Evolutionary conservation across 169 alveolate species (phyloP), one percentile per base, ranked within the genome.

Genomic region (Cryptosporidium ryanae): DNA sequence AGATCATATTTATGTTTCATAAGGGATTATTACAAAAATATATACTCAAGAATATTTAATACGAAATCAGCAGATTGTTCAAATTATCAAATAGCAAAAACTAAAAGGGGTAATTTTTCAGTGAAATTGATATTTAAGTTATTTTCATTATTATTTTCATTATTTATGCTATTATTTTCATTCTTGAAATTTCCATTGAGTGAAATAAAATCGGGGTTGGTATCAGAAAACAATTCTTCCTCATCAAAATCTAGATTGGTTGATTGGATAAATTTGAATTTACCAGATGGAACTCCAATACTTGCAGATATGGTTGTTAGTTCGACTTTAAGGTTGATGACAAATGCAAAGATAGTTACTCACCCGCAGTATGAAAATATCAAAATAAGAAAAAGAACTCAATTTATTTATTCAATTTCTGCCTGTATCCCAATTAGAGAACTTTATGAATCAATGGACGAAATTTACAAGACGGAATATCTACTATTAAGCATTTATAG

Each of bases 341-440:
- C 90, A 25, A 31, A 48, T 18, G 2, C 71, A 21, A 91, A 65
- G 10, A 63, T 82, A 18, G 66, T 91, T 31, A 64, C 89, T 1
- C 90, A 91, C 29, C 93, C 93, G 29, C 93, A 91, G 65, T 91
- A 89, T 49, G 93, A 91, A 59, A 43, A 66, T 31, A 61, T 64
- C 10, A 84, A 82, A 48, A 82, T 87, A 54, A 46, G 93, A 55
- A 27, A 50, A 38, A 64, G 93, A 46, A 91, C 90, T 21, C 92
- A 90, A 48, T 82, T 82, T 34, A 27, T 64, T 49, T 90, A 90
- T 49, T 87, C 89, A n/a, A 43, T 65, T 15, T 54, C 91, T 2
- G 92, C 91, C 10, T 90, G 92, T 52, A 82, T 83, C n/a, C 82
- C 92, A 15, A 48, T 82, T 18, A 82, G 67, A 82, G 90, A 83